Evolutionary conservation across 2,329 filamentous ascomycete species (phyloP).

Genomic region (Eutypella sp.): DNA sequence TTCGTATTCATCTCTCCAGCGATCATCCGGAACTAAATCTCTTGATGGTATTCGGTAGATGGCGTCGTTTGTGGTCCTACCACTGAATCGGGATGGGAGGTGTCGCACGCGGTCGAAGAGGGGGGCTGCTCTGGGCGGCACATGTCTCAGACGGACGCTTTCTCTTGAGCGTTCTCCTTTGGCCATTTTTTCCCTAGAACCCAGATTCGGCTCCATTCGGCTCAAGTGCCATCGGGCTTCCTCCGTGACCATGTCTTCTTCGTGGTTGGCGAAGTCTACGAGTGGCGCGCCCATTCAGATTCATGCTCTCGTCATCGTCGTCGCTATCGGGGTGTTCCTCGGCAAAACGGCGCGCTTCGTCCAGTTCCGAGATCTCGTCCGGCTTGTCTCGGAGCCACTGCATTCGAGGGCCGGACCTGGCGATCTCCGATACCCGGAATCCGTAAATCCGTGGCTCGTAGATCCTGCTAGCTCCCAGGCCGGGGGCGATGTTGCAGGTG

Average conservation of each 20-base stretch:
- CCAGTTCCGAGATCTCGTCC: conserved; percentile 71
- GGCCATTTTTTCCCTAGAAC: conserved; percentile 30
- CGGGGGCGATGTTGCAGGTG: conserved; percentile 80
- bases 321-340: conserved; percentile 52
- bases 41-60: too few species aligned
- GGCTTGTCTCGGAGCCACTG: conserved; percentile 91
- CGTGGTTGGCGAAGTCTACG: conserved; percentile 36
- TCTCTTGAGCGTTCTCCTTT: conserved; percentile 1
- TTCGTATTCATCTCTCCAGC: too few species aligned
- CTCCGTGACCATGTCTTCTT: conserved; percentile 42
- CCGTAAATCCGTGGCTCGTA: conserved; percentile 97
- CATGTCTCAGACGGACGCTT: too few species aligned
- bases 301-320: conserved; percentile 49
- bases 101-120: too few species aligned
- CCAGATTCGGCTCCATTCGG: conserved; percentile 54
- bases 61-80: too few species aligned
- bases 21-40: too few species aligned
- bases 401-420: conserved; percentile 89
- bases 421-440: conserved; percentile 87
- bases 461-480: conserved; percentile 74
- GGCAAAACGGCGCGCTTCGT: conserved; percentile 63
- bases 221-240: conserved; percentile 53
- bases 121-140: too few species aligned
- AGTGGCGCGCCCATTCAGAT: conserved; percentile 35
- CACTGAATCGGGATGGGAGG: too few species aligned